These are phyloP conservation scores for Erythrophleum fordii DNA, from an alignment of 306 rosid species.

Conservation along the genomic window DNA sequence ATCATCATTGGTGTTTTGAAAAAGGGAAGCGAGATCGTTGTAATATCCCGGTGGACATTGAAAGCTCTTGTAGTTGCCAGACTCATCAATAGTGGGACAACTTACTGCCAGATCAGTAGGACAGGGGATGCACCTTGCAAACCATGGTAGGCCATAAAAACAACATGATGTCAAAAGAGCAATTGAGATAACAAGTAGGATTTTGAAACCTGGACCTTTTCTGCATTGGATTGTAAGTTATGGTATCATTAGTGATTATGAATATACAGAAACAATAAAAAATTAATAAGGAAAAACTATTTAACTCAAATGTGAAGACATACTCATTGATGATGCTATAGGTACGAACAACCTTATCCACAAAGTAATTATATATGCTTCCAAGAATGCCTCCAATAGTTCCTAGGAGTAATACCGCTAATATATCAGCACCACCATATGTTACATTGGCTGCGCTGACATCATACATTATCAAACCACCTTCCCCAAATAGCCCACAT, in stretches of 20 bases:
- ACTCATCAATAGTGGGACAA: conserved; percentile 69
- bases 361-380: conserved; percentile 81
- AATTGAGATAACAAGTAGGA: conserved; percentile 61
- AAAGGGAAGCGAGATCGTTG: conserved; percentile 95
- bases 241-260: conserved; percentile 3
- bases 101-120: conserved; percentile 49
- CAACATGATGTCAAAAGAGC: conserved; percentile 79
- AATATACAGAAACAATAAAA: conserved; percentile 5
- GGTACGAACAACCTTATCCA: conserved; percentile 85
- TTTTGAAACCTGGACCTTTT: conserved; percentile 66
- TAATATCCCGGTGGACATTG: conserved; percentile 82
- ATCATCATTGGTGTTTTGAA: conserved; percentile 86
- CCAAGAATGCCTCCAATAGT: conserved; percentile 77
- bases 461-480: conserved; percentile 82
- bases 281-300: conserved; percentile 1
- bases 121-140: conserved; percentile 69
- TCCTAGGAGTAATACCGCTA: conserved; percentile 70
- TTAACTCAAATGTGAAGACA: conserved; percentile 41
- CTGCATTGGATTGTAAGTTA: conserved; percentile 50
- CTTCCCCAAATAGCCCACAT: conserved; percentile 92
- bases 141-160: conserved; percentile 78
- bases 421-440: conserved; percentile 54
- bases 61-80: conserved; percentile 82
- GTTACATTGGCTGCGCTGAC: conserved; percentile 51
- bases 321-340: conserved; percentile 92